These are phyloP conservation scores for Kwoniella dejecticola DNA, from an alignment of 768 basidiomycete species.

Conservation along the genomic window DNA sequence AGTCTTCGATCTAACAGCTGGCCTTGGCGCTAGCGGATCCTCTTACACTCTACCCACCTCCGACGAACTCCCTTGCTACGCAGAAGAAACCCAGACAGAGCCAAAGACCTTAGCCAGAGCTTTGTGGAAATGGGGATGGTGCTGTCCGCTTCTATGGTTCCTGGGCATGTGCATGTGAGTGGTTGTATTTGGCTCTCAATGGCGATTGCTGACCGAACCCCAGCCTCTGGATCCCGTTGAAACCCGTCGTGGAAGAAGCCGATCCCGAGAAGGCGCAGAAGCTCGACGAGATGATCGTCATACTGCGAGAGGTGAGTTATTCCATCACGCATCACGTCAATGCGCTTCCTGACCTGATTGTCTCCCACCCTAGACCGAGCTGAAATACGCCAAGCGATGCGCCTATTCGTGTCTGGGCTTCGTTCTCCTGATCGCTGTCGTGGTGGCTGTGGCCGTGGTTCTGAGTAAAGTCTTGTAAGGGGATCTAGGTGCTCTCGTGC, in stretches of 20 bases:
- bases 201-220: background rate
- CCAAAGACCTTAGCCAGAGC: constrained; percentile 44
- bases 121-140: constrained; percentile 46
- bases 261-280: constrained; percentile 48
- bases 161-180: constrained; percentile 49
- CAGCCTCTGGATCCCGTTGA: constrained; percentile 49
- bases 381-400: constrained; percentile 47
- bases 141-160: constrained; percentile 44
- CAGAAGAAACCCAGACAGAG: constrained; percentile 39
- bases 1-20: constrained; percentile 5
- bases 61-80: constrained; percentile 42
- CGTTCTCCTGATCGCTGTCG: constrained; percentile 14
- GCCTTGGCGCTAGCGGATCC: background rate
- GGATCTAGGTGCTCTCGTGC: no score
- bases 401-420: constrained; percentile 30
- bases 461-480: background rate
- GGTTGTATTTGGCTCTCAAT: background rate
- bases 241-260: constrained; percentile 39
- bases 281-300: constrained; percentile 47
- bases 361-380: constrained; percentile 35
- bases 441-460: constrained; percentile 27
- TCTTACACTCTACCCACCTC: background rate
- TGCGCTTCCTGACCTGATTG: constrained; percentile 12
- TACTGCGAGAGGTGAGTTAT: constrained; percentile 39
- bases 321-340: background rate